Percentiles rank a stretch among this genome's conserved stretches.
phyloP scores from a whole-genome alignment of 345 rosid species.

The Linum tenue region DNA sequence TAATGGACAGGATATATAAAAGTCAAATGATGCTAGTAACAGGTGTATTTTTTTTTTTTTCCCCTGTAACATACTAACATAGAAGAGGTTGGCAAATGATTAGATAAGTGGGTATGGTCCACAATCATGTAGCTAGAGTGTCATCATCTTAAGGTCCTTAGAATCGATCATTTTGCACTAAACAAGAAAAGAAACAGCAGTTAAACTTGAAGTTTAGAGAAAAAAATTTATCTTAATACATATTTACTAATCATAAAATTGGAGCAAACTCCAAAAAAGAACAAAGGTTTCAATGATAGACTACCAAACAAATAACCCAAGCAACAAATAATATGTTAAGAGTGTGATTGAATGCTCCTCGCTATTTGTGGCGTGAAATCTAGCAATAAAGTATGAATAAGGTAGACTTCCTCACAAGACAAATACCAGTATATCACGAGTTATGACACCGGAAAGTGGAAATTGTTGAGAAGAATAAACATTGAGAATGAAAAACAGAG shows the following conservation, averaged over 20 bases:
- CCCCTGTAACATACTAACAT: background rate
- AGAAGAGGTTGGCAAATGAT: background rate
- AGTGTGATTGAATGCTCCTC: background rate
- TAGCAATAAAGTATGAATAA: background rate
- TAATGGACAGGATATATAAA: conserved; percentile 17
- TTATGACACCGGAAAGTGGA: too few relatives aligned
- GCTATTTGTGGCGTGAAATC: background rate
- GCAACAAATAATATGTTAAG: background rate
- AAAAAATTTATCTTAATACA: background rate
- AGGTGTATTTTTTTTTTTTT: background rate
- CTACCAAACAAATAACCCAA: background rate
- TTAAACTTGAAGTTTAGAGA: background rate
- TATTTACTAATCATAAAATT: background rate
- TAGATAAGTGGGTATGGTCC: background rate
- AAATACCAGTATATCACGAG: background rate
- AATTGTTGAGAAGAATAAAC: too few relatives aligned
- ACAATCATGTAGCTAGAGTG: background rate
- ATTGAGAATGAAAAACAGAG: background rate
- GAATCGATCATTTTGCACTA: background rate
- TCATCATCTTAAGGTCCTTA: background rate
- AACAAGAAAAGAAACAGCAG: background rate
- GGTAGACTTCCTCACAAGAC: background rate
- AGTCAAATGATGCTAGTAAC: background rate
- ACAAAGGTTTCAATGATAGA: background rate
- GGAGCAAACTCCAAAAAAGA: background rate